Evolutionary conservation across 345 rosid genomes (phyloP).

Genomic region (Eucalyptus regnans): DNA sequence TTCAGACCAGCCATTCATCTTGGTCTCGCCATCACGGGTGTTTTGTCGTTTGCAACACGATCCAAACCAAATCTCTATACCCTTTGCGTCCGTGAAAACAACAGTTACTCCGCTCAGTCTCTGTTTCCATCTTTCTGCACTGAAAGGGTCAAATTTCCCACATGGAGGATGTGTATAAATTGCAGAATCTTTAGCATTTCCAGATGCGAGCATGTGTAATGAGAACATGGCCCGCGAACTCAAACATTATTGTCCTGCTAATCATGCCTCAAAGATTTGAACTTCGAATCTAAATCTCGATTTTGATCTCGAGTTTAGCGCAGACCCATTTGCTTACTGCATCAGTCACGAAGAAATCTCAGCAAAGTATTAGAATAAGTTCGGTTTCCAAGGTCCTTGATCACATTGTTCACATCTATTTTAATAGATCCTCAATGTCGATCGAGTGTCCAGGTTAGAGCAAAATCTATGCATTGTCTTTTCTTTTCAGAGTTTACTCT

Average conservation of each 20-base stretch:
- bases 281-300: not conserved
- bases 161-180: not conserved
- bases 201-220: not conserved
- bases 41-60: not conserved
- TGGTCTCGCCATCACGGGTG: not conserved
- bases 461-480: not conserved
- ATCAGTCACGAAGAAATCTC: not conserved
- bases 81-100: not conserved
- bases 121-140: not conserved
- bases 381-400: not conserved
- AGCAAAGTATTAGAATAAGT: not conserved
- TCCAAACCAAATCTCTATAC: not conserved
- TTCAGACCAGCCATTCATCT: not conserved
- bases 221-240: not conserved
- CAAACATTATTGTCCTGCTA: not conserved
- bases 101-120: not conserved
- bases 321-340: not conserved
- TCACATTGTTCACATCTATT: not conserved
- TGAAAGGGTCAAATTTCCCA: not conserved
- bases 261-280: not conserved
- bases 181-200: not conserved
- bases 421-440: not conserved
- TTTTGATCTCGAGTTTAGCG: not conserved
- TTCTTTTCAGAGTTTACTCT: not conserved
- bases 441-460: not conserved